A percentile compares a stretch with the other conserved stretches of the same genome.
These are phyloP conservation scores for Tetrapyrgos nigripes DNA, from an alignment of 1,284 basidiomycete species.

Conservation along the genomic window DNA sequence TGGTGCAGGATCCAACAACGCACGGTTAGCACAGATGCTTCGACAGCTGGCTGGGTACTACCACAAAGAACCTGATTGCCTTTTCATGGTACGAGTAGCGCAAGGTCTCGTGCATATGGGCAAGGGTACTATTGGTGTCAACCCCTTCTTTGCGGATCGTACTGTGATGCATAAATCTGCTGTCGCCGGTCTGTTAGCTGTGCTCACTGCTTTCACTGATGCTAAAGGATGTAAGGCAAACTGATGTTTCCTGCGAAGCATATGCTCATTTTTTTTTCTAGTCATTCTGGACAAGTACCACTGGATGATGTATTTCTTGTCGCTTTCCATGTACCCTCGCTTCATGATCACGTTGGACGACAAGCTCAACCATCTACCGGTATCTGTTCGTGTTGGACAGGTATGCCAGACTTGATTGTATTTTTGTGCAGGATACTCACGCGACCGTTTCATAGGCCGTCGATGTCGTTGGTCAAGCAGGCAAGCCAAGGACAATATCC, in stretches of 20 bases:
- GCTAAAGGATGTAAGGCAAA: slow-evolving; percentile 84
- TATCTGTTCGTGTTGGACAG: slow-evolving; percentile 96
- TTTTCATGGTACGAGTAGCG: slow-evolving; percentile 96
- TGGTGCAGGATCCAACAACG: slow-evolving; percentile 98
- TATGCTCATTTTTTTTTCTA: slow-evolving; percentile 35
- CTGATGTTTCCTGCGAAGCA: slow-evolving; percentile 8
- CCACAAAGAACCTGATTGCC: slow-evolving; percentile 95
- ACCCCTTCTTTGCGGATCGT: slow-evolving; percentile 96
- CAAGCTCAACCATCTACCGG: slow-evolving; percentile 82
- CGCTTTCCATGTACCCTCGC: slow-evolving; percentile 96
- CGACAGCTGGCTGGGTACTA: slow-evolving; percentile 97
- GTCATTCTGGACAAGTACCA: slow-evolving; percentile 95
- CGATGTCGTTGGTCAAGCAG: slow-evolving; percentile 91
- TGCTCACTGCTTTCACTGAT: slow-evolving; percentile 92
- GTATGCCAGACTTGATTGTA: slow-evolving; percentile 42
- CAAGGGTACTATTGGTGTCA: slow-evolving; percentile 98
- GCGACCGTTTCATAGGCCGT: slow-evolving; percentile 68
- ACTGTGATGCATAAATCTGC: slow-evolving; percentile 90
- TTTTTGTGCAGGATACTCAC: slow-evolving; percentile 10
- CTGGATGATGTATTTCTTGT: slow-evolving; percentile 98
- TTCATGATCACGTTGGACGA: slow-evolving; percentile 98
- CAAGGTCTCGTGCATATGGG: slow-evolving; percentile 99
- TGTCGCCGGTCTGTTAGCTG: slow-evolving; percentile 90
- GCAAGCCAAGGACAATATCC: slow-evolving; percentile 90
- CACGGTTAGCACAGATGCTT: slow-evolving; percentile 96